Conservation (phyloP, 2,329 filamentous ascomycete species). For the Monosporascus sp. region DNA sequence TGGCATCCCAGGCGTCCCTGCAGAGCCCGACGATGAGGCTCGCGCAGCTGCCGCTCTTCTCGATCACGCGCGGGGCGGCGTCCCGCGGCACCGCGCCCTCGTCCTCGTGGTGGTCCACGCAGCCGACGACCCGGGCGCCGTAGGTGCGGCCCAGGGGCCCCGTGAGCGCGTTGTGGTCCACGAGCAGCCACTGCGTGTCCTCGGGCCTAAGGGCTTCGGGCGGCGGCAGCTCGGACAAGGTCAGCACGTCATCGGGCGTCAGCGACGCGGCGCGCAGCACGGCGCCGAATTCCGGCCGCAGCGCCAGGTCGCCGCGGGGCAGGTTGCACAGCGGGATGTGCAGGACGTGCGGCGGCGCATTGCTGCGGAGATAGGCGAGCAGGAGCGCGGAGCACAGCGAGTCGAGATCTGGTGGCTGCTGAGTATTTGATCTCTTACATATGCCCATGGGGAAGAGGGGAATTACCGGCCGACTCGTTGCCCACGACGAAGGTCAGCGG, state of each 20-base stretch:
- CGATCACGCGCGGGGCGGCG: conserved; percentile 54
- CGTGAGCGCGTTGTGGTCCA: conserved; percentile 73
- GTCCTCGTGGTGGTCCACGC: conserved; percentile 76
- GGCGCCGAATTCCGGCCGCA: conserved; percentile 68
- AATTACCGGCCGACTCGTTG: conserved; percentile 60
- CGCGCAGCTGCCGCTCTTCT: conserved; percentile 65
- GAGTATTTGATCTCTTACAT: not conserved
- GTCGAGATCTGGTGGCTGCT: conserved; percentile 61
- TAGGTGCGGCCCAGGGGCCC: conserved; percentile 53
- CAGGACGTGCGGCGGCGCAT: conserved; percentile 45
- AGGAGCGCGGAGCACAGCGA: conserved; percentile 71
- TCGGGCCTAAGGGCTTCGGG: conserved; percentile 37
- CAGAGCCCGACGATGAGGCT: conserved; percentile 62
- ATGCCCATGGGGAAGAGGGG: not conserved
- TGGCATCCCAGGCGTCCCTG: conserved; percentile 49
- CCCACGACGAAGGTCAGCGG: conserved; percentile 59
- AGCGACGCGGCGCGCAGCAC: conserved; percentile 59
- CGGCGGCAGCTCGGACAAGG: conserved; percentile 49
- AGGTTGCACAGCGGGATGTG: conserved; percentile 73
- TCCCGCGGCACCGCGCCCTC: conserved; percentile 48
- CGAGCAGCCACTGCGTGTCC: conserved; percentile 64
- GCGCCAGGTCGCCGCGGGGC: conserved; percentile 56
- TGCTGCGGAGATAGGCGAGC: conserved; percentile 67
- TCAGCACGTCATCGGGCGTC: conserved; percentile 57
- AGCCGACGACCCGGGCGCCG: conserved; percentile 49